Base-by-base conservation (phyloP, 2,329 filamentous ascomycete species). In the Alternaria sp. region DNA sequence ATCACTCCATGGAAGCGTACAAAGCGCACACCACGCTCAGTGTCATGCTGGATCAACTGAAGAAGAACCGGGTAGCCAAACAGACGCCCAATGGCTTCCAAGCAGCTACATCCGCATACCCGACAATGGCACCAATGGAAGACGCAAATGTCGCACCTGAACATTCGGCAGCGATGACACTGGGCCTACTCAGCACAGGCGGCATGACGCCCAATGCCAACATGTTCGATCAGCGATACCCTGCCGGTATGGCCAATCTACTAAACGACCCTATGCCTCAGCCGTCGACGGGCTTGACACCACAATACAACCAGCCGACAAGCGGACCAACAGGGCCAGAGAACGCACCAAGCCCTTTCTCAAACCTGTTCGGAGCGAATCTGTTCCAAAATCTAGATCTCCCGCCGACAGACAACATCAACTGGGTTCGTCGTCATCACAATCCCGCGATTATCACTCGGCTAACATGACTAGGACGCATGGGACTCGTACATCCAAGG, bases 1-100 rank as follows among this genome's bases (percentile, higher is more conserved):
- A 96, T 58, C 85, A 89, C 23, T 96, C 92, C 1, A 91, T 97
- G 82, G 95, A 98, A 70, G 93, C 94, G 0, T 94, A 90, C 82
- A 98, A 98, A 81, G 95, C 93, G 2, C 89, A 89, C 44, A 89
- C 88, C 45, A 87, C 95, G 23, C 84, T 98, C n/a, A 89, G 89
- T 21, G 89, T 97, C 55, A 94, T 98, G 87, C 82, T 98, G 47
- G 86, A 89, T 30, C 96, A 96, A 78, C 85, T 97, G 58, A 90
- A 87, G 71, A 82, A 81, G 60, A 83, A 86, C 10, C 75, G 73
- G 71, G 69, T 70, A n/a, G 59, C 66, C 15, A 67, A 73, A 26
- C 71, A 74, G 60, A 63, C 71, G 20, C 73, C 68, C 30, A 76
- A 71, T 41, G 76, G 71, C 54, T 79, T 79, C 59, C 74, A 76